Percentiles rank a stretch among this genome's conserved stretches.
Evolutionary conservation across 345 rosid genomes (phyloP).

Genomic region (Eucalyptus sideroxylon): DNA sequence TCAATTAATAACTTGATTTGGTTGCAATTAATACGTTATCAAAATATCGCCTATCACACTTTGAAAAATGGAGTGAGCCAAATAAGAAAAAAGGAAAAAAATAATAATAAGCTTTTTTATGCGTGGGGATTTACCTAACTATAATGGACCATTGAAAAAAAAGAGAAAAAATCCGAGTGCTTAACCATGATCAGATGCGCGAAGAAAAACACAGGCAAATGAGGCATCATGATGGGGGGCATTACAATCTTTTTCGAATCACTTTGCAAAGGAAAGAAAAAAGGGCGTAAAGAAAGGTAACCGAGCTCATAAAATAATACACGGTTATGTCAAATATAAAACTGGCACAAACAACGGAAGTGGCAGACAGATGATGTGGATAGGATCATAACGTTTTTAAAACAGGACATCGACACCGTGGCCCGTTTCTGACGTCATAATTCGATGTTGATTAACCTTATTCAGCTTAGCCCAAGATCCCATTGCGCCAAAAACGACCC

Average conservation of each 20-base stretch:
- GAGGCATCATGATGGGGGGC: not conserved
- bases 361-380: slow-evolving; percentile 31
- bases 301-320: not conserved
- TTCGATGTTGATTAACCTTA: not conserved
- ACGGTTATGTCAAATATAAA: not conserved
- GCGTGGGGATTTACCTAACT: not conserved
- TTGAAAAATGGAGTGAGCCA: not conserved
- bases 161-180: not conserved
- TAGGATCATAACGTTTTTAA: slow-evolving; percentile 3
- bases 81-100: no score
- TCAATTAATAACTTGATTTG: rapidly evolving
- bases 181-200: not conserved
- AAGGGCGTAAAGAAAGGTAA: not conserved
- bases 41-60: not conserved
- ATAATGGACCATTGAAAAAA: not conserved
- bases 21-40: not conserved
- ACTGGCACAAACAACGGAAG: not conserved
- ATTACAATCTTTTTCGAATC: not conserved
- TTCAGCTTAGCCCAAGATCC: not conserved
- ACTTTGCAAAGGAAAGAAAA: no score
- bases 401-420: not conserved
- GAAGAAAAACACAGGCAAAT: not conserved
- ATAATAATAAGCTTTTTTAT: not conserved
- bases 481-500: not conserved
- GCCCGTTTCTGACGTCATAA: slow-evolving; percentile 1